A percentile compares a stretch with the other conserved stretches of the same genome.
These are phyloP conservation scores for Porpolomopsis calyptriformis DNA, from an alignment of 768 basidiomycete genomes.

Conservation along the genomic window DNA sequence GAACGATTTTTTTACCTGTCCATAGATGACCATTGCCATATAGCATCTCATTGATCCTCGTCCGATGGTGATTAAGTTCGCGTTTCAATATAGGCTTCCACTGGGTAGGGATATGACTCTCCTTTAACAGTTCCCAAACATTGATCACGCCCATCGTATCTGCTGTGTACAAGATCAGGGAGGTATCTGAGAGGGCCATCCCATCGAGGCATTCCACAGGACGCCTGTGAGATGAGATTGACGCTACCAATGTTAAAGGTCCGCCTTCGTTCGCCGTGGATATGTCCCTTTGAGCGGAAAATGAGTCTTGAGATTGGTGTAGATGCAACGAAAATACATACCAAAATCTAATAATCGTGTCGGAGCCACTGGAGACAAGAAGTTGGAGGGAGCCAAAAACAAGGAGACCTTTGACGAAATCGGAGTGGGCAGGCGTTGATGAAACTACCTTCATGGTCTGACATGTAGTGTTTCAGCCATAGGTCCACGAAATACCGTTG, in stretches of 20 bases:
- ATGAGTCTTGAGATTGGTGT: neutral
- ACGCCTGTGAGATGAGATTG: slow-evolving; percentile 75
- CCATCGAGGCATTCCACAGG: slow-evolving; percentile 75
- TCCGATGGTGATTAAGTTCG: slow-evolving; percentile 67
- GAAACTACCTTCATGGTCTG: slow-evolving; percentile 66
- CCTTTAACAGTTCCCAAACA: slow-evolving; percentile 59
- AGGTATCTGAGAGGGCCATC: slow-evolving; percentile 32
- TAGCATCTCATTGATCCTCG: slow-evolving; percentile 66
- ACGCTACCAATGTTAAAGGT: slow-evolving; percentile 45
- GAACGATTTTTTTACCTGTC: slow-evolving; percentile 50
- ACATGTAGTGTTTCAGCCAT: neutral
- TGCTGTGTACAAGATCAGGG: slow-evolving; percentile 60
- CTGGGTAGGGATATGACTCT: slow-evolving; percentile 25
- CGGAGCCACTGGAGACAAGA: slow-evolving; percentile 80
- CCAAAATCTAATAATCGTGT: slow-evolving; percentile 85
- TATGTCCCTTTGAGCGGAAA: slow-evolving; percentile 45
- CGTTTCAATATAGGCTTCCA: slow-evolving; percentile 42
- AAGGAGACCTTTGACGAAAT: slow-evolving; percentile 83
- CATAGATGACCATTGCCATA: slow-evolving; percentile 68
- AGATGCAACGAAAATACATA: slow-evolving; percentile 23
- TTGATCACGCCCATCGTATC: slow-evolving; percentile 91
- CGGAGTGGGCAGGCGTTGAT: slow-evolving; percentile 67
- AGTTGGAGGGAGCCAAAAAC: slow-evolving; percentile 57
- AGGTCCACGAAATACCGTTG: slow-evolving; percentile 2
- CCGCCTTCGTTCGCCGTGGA: slow-evolving; percentile 31